These are phyloP conservation scores for Ganoderma resinaceum DNA, from an alignment of 1,284 basidiomycete genomes.

Conservation along the genomic window DNA sequence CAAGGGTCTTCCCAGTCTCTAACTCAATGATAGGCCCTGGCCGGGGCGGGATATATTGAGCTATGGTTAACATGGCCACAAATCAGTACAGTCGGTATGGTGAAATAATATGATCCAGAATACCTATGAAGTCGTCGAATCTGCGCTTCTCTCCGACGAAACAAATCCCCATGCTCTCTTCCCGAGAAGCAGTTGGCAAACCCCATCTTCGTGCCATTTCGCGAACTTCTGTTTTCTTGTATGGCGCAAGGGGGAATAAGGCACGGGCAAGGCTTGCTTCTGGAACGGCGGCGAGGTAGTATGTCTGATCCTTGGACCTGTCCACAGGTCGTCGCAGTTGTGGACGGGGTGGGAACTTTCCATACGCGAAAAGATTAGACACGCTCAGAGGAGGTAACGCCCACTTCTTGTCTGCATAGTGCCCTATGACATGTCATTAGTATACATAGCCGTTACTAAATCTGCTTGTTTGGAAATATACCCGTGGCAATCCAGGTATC, in stretches of 20 bases:
- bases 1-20: constrained; percentile 60
- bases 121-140: constrained; percentile 83
- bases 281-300: constrained; percentile 86
- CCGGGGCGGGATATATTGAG: constrained; percentile 77
- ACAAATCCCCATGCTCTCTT: constrained; percentile 97
- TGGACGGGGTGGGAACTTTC: constrained; percentile 48
- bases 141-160: constrained; percentile 87
- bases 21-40: constrained; percentile 75
- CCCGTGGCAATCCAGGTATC: constrained; percentile 82
- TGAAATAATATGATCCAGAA: constrained; percentile 29
- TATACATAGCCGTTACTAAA: not conserved
- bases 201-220: constrained; percentile 71
- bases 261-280: constrained; percentile 70
- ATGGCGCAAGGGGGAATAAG: constrained; percentile 79
- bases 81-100: not conserved
- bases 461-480: constrained; percentile 35
- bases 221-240: constrained; percentile 80
- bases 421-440: constrained; percentile 56
- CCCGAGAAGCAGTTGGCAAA: constrained; percentile 81
- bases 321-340: constrained; percentile 75
- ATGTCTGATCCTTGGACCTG: constrained; percentile 88
- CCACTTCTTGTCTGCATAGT: constrained; percentile 86
- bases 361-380: constrained; percentile 23
- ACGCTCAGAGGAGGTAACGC: constrained; percentile 21
- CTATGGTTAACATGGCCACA: constrained; percentile 47